Base-by-base conservation (phyloP, 305 asterid species). In the Fraxinus paxiana region DNA sequence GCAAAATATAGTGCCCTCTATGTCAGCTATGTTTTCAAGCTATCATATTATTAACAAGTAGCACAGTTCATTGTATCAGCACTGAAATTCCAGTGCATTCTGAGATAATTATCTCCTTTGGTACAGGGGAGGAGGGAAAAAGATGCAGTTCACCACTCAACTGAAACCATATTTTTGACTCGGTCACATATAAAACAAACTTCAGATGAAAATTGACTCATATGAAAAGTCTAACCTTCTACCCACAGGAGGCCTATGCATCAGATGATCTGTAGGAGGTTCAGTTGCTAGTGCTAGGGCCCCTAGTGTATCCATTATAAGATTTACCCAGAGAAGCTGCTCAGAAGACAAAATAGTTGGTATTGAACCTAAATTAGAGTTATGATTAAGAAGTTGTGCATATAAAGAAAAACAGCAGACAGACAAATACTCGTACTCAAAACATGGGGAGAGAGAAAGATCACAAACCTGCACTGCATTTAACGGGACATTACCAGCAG, bases 271-370 rank as follows among this genome's bases (percentile, higher is more conserved):
- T 1, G 90, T 88, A 20, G 92, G 91, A 82, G 92, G 90, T 77
- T 89, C 92, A 12, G 91, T 89, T 38, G 92, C 92, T 65, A 88
- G 72, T 31, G 91, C 92, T 35, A 87, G 91, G 4, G 92, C 92
- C 6, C 92, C 92, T 31, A 89, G 85, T 38, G 91, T 89, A 69
- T 89, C 92, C 91, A 89, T 89, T 59, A 89, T 88, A 59, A 89
- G 92, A 85, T 89, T 89, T 22, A 89, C 92, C 91, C 91, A 89
- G 48, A 89, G 92, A 38, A 88, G 88, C 92, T 89, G 89, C 82
- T 80, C 9, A 54, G 37, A 79, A 75, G 54, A 54, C 24, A 1
- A 33, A 12, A 15, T 41, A 31, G 22, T 48, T 46, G 46, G 26
- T 48, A 30, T 76, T 76, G n/a, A 10, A 56, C 5, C 30, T 6